These are phyloP conservation scores for Kokia cookei DNA, from an alignment of 441 rosid genomes.

Conservation along the genomic window DNA sequence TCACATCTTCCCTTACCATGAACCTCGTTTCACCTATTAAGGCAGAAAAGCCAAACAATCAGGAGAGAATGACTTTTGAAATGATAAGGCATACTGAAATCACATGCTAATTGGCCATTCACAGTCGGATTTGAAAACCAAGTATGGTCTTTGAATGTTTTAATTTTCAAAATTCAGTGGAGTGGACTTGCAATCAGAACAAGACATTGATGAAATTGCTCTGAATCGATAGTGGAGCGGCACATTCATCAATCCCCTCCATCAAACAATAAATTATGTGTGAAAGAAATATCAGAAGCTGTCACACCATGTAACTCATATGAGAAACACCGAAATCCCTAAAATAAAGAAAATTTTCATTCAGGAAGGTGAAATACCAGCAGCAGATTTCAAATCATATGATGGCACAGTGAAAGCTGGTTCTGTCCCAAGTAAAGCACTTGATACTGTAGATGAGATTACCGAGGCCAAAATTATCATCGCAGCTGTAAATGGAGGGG, in stretches of 20 bases:
- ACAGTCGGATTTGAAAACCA: neutral
- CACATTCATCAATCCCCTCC: neutral
- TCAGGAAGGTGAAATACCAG: constrained; percentile 43
- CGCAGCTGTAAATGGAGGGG: constrained; percentile 95
- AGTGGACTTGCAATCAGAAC: neutral
- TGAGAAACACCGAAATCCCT: neutral
- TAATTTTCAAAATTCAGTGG: neutral
- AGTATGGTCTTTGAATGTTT: neutral
- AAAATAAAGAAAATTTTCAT: neutral
- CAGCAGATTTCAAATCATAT: constrained; percentile 95
- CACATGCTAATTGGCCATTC: neutral
- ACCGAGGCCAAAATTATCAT: constrained; percentile 97
- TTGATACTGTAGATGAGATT: constrained; percentile 89
- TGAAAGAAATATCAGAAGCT: neutral
- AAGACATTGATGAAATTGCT: neutral
- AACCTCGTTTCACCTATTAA: neutral
- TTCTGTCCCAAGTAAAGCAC: constrained; percentile 79
- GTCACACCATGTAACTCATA: neutral
- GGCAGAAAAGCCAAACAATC: neutral
- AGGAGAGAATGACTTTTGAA: neutral
- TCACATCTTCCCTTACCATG: neutral
- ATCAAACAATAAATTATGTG: neutral
- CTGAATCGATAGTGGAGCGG: neutral
- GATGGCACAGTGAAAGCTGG: constrained; percentile 92
- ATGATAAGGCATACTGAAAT: neutral